These are phyloP conservation scores for Baorangia bicolor DNA, from an alignment of 768 basidiomycete genomes.

Conservation along the genomic window DNA sequence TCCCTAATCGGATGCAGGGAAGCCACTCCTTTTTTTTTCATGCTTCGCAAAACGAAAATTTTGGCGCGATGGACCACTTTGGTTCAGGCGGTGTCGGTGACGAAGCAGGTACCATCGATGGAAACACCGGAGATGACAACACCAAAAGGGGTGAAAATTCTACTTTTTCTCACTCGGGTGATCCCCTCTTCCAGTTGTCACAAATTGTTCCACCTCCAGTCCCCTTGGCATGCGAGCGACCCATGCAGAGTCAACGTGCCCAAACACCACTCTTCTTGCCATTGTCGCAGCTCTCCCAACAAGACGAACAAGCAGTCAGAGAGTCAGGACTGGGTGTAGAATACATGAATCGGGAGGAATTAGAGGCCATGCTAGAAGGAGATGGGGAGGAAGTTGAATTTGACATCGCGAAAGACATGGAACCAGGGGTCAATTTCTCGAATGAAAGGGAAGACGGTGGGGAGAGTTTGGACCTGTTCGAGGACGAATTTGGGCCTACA, in stretches of 20 bases:
- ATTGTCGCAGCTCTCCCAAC: constrained; percentile 60
- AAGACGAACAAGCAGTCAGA: constrained; percentile 50
- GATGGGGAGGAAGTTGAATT: constrained; percentile 35
- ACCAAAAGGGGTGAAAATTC: constrained; percentile 1
- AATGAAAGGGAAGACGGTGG: constrained; percentile 8
- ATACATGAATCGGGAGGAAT: constrained; percentile 60
- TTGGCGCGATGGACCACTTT: constrained; percentile 13
- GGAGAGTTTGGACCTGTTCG: constrained; percentile 32
- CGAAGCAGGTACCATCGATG: neutral
- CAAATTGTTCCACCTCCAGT: constrained; percentile 14
- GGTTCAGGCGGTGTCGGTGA: neutral
- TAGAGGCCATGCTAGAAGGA: constrained; percentile 44
- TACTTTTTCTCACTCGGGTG: constrained; percentile 2
- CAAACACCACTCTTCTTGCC: constrained; percentile 42
- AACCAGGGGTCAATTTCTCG: neutral
- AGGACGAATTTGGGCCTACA: constrained; percentile 35
- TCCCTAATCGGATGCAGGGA: constrained; percentile 15
- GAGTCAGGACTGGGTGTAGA: constrained; percentile 68
- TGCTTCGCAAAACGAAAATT: constrained; percentile 17
- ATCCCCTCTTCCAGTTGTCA: constrained; percentile 25
- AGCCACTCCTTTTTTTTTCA: constrained; percentile 12
- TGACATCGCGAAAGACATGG: constrained; percentile 10
- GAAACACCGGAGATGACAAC: neutral
- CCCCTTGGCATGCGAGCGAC: neutral
- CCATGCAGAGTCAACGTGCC: constrained; percentile 7